Evolutionary conservation across 192 early-diverging fungal genomes (phyloP).

Genomic region (Gamsiella multidivaricata): DNA sequence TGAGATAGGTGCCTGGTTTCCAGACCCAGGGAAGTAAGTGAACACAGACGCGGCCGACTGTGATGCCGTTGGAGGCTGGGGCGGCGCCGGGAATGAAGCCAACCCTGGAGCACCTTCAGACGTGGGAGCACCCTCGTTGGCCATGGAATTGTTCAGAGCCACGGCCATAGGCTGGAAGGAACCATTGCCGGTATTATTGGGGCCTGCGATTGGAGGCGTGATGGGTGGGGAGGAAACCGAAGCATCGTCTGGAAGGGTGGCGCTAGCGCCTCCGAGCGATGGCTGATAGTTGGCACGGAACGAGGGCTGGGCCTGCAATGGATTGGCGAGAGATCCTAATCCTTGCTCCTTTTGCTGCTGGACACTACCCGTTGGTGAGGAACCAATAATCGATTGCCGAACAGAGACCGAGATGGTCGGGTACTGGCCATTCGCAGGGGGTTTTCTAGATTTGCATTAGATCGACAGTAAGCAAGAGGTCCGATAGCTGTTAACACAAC

Average conservation of each 20-base stretch:
- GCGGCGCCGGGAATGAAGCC: slow-evolving; percentile 29
- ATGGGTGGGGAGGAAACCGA: background rate
- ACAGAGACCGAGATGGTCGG: slow-evolving; percentile 35
- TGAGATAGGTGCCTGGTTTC: slow-evolving; percentile 48
- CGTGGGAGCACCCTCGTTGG: background rate
- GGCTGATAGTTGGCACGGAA: slow-evolving; percentile 44
- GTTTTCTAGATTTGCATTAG: slow-evolving; percentile 9
- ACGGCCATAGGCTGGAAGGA: slow-evolving; percentile 21
- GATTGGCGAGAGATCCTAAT: background rate
- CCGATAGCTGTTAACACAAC: too few relatives aligned
- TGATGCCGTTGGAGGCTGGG: slow-evolving; percentile 13
- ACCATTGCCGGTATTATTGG: too few relatives aligned
- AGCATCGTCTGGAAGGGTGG: background rate
- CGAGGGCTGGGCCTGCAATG: slow-evolving; percentile 28
- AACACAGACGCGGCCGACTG: slow-evolving; percentile 8
- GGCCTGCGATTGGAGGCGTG: background rate
- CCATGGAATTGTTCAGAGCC: background rate
- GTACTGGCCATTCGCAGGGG: slow-evolving; percentile 25
- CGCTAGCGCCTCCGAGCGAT: too few relatives aligned
- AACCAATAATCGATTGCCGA: slow-evolving; percentile 25
- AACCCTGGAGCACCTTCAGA: background rate
- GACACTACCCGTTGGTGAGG: slow-evolving; percentile 1
- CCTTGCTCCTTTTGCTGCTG: slow-evolving; percentile 4
- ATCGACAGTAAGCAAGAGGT: background rate
- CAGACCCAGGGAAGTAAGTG: slow-evolving; percentile 38